Evolutionary conservation across 1,284 basidiomycete species (phyloP).

Genomic region (Pholiota adiposa): DNA sequence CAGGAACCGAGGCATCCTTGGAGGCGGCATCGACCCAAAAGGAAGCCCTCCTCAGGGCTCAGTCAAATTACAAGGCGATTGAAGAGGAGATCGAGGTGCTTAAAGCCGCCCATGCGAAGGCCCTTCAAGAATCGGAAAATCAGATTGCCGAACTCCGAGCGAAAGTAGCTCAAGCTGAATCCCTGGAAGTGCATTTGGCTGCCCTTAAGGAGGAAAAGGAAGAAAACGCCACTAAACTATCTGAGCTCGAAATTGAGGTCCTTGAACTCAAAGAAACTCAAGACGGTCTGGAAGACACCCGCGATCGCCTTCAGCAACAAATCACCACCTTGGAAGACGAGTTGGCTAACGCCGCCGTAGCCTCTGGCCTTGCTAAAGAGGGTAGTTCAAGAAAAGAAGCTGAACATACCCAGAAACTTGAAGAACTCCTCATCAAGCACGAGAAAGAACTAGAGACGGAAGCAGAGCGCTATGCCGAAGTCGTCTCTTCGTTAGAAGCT

Average conservation of each 20-base stretch:
- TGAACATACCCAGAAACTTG: constrained; percentile 45
- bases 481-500: constrained; percentile 48
- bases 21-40: constrained; percentile 62
- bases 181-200: constrained; percentile 56
- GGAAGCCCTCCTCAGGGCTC: constrained; percentile 66
- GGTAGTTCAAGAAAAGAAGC: constrained; percentile 55
- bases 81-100: constrained; percentile 57
- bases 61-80: constrained; percentile 61
- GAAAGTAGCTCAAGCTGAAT: constrained; percentile 47
- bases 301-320: constrained; percentile 46
- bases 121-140: constrained; percentile 48
- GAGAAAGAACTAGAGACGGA: constrained; percentile 49
- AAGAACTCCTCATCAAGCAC: constrained; percentile 48
- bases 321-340: constrained; percentile 52
- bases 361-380: constrained; percentile 54
- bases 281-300: constrained; percentile 67
- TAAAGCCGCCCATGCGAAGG: constrained; percentile 52
- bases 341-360: constrained; percentile 37
- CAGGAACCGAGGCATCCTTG: constrained; percentile 44
- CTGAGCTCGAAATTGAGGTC: constrained; percentile 79
- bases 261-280: constrained; percentile 76
- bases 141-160: constrained; percentile 44
- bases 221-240: constrained; percentile 75
- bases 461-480: constrained; percentile 47
- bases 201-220: constrained; percentile 70